Evolutionary conservation across 1,284 basidiomycete species (phyloP), one percentile per base, ranked within the genome.

Genomic region (Waitea zeae): DNA sequence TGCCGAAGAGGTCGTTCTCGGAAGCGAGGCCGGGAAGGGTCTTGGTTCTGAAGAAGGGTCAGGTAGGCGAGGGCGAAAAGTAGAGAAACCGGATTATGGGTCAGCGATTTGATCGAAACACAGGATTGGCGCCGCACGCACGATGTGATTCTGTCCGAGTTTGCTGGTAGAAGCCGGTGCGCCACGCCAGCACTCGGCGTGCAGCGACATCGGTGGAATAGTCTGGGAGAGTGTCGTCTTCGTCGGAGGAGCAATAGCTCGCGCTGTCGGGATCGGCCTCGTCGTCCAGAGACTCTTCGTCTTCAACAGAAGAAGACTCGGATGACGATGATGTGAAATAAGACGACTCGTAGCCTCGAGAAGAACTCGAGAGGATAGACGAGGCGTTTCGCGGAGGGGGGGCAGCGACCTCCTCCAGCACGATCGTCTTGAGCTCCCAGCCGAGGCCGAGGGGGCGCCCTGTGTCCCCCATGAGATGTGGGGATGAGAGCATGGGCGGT

Each of bases 211-310:
- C 46, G 42, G 42, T 40, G 20, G 31, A 40, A 14, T 48, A 43
- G 34, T 48, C 46, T 28, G 44, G 36, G 13, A 42, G 38, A n/a
- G n/a, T n/a, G n/a, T 50, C 46, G 36, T 56, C 54, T 31, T 49
- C 46, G 42, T 46, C 65, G 19, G 77, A 80, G 18, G 77, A 80
- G 59, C 75, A 79, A 41, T 77, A 79, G 0, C 72, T 76, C 0
- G 67, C 58, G 47, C 58, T 59, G 37, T 52, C 51, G 14, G 53
- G 54, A 42, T 66, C 65, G 29, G 59, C 58, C 12, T 65, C 61
- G 9, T 57, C 51, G 4, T 59, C 58, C 5, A 47, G 45, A 0
- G 51, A 41, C 20, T 38, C 40, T 14, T 38, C 41, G 33, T 41
- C 48, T 20, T 52, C 52, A 4, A 54, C 50, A 15, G 53, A 57